These are phyloP conservation scores for Fusarium sp. DNA, from an alignment of 2,329 filamentous ascomycete genomes.

Conservation along the genomic window DNA sequence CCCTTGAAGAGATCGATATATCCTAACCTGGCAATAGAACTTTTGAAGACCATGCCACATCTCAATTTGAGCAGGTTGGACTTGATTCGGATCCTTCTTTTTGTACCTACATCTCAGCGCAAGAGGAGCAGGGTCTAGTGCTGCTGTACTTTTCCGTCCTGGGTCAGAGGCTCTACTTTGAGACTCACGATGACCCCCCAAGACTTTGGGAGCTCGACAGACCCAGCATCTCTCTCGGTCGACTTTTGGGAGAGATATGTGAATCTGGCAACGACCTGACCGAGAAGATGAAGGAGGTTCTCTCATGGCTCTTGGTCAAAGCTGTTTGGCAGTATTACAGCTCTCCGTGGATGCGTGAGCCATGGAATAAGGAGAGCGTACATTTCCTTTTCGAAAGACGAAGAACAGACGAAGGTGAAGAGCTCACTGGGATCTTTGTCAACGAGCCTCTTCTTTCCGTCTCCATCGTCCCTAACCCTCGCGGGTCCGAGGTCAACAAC, in stretches of 20 bases:
- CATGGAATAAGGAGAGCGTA: not conserved
- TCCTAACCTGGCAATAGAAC: not conserved
- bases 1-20: fast-evolving
- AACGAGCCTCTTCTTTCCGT: not conserved
- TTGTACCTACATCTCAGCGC: not conserved
- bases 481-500: not conserved
- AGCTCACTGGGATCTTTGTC: not conserved
- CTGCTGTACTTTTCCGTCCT: not conserved
- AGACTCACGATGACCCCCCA: not conserved
- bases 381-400: not conserved
- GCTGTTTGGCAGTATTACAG: not conserved
- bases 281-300: not conserved
- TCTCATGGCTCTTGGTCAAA: not conserved
- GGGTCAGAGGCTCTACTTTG: not conserved
- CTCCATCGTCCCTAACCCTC: not conserved
- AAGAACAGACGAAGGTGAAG: not conserved
- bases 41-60: not conserved
- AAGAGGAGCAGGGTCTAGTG: not conserved
- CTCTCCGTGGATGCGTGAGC: not conserved
- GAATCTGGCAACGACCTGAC: not conserved
- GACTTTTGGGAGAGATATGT: not conserved
- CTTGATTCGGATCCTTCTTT: not conserved
- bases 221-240: not conserved
- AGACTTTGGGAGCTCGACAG: not conserved
- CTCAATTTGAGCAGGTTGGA: not conserved